Base-by-base conservation (phyloP, 202 grass and related monocot genomes). In the Sporobolus alterniflorus region DNA sequence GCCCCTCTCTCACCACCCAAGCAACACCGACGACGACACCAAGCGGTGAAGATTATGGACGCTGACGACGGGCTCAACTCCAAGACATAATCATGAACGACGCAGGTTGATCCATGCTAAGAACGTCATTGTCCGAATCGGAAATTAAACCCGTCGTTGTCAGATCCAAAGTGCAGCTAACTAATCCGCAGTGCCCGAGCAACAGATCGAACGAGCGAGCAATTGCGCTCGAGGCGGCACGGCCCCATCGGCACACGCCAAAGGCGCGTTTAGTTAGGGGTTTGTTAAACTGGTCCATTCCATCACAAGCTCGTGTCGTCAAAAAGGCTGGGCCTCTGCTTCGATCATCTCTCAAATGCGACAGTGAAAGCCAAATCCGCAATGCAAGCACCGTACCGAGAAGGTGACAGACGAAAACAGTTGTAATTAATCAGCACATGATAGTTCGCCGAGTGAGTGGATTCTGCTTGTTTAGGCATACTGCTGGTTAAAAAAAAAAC, bases 401-500 rank as follows among this genome's bases (percentile, higher is more conserved):
- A 39, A 39, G 4, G 6, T 39, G 36, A 39, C 36, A 8, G 8
- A 39, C 36, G 36, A 8, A 39, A 39, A 39, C 6, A 39, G 4
- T 39, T 8, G 36, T 39, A 39, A 8, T 39, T 39, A 39, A 6
- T 39, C 36, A 8, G 36, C 4, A 8, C 36, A 39, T 8, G 36
- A 39, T 30, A 67, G 39, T 73, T 67, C 78, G 30, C 16, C 47
- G 22, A 24, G 76, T 18, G 12, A 50, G 77, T 78, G 87, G 82
- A 32, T 24, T 71, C 71, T 85, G 82, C 72, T 85, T 89, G 87
- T 86, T 82, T 67, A 82, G 76, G 77, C 72, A 50, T 74, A 84
- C 49, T 42, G 66, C 57, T 32, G n/a, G 24, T 59, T 63, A 29
- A 32, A 64, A 39, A 39, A 39, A 8, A 34, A 69, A 68, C 61